phyloP scores from a whole-genome alignment of 768 basidiomycete genomes.

The Tulasnella sp. region DNA sequence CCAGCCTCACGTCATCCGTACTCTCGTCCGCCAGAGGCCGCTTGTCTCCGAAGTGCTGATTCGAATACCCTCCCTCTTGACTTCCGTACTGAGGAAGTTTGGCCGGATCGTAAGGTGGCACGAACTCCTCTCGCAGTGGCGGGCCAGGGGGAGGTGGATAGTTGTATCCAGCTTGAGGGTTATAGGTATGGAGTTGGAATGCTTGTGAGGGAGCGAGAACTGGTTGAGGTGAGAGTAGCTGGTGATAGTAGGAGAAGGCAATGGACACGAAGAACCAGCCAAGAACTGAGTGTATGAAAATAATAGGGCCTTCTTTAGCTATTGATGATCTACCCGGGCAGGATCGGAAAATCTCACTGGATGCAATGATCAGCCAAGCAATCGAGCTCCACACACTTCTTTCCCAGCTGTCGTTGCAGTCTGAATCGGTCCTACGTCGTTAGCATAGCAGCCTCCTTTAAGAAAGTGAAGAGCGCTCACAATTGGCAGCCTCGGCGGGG shows the following conservation, averaged over 20 bases:
- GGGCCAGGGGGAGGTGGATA: conserved; percentile 42
- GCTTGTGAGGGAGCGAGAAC: conserved; percentile 31
- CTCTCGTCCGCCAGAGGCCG: neutral
- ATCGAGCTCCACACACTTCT: conserved; percentile 68
- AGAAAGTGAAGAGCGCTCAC: conserved; percentile 37
- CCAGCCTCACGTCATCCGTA: neutral
- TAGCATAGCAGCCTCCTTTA: conserved; percentile 44
- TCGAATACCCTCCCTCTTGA: conserved; percentile 35
- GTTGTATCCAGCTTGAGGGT: conserved; percentile 27
- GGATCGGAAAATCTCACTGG: conserved; percentile 45
- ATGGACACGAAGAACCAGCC: conserved; percentile 58
- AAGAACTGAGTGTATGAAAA: conserved; percentile 42
- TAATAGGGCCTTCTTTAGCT: neutral
- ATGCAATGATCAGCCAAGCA: conserved; percentile 54
- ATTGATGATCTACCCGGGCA: neutral
- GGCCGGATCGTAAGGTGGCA: conserved; percentile 47
- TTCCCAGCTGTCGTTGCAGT: conserved; percentile 58
- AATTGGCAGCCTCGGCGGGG: conserved; percentile 19
- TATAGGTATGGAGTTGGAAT: conserved; percentile 17
- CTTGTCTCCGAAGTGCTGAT: neutral
- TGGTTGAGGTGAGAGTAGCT: conserved; percentile 64
- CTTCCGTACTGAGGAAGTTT: conserved; percentile 33
- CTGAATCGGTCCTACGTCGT: conserved; percentile 38
- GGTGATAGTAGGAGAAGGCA: conserved; percentile 69
- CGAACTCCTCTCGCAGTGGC: conserved; percentile 40